Conservation (phyloP, 2,329 filamentous ascomycete genomes). For the Aspergillus alliaceus region DNA sequence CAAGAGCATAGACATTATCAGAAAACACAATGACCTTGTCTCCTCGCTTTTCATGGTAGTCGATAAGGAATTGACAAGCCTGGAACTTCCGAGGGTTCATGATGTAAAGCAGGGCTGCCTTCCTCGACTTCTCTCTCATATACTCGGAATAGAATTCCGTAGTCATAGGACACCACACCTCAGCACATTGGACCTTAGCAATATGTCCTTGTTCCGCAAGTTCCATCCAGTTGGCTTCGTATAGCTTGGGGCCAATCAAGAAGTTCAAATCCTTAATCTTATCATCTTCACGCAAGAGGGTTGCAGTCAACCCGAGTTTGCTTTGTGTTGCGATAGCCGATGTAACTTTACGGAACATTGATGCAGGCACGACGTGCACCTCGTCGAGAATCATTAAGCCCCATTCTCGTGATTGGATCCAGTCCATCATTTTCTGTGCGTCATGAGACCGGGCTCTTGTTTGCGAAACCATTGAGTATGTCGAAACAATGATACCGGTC, state of each 20-base stretch:
- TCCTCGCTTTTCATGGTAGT: slow-evolving; percentile 90
- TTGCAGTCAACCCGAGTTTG: slow-evolving; percentile 92
- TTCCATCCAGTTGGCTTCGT: slow-evolving; percentile 99
- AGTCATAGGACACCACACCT: slow-evolving; percentile 99
- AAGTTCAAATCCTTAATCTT: slow-evolving; percentile 98
- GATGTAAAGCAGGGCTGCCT: slow-evolving; percentile 74
- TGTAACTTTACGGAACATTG: slow-evolving; percentile 93
- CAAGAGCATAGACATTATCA: slow-evolving; percentile 91
- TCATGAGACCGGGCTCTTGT: slow-evolving; percentile 85
- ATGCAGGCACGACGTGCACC: slow-evolving; percentile 95
- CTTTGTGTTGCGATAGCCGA: slow-evolving; percentile 91
- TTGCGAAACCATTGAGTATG: slow-evolving; percentile 98
- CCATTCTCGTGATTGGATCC: slow-evolving; percentile 87
- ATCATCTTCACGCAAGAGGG: slow-evolving; percentile 91
- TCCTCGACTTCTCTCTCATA: slow-evolving; percentile 67
- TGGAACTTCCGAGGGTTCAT: slow-evolving; percentile 99
- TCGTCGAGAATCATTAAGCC: slow-evolving; percentile 96
- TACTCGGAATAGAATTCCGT: slow-evolving; percentile 98
- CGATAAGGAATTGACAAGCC: slow-evolving; percentile 95
- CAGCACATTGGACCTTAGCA: slow-evolving; percentile 93
- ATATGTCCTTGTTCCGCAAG: slow-evolving; percentile 96
- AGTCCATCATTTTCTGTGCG: slow-evolving; percentile 96
- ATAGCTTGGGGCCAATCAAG: slow-evolving; percentile 93
- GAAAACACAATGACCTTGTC: slow-evolving; percentile 99
- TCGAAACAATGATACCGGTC: slow-evolving; percentile 95